Evolutionary conservation across 305 asterid genomes (phyloP).

Genomic region (Vinca major): DNA sequence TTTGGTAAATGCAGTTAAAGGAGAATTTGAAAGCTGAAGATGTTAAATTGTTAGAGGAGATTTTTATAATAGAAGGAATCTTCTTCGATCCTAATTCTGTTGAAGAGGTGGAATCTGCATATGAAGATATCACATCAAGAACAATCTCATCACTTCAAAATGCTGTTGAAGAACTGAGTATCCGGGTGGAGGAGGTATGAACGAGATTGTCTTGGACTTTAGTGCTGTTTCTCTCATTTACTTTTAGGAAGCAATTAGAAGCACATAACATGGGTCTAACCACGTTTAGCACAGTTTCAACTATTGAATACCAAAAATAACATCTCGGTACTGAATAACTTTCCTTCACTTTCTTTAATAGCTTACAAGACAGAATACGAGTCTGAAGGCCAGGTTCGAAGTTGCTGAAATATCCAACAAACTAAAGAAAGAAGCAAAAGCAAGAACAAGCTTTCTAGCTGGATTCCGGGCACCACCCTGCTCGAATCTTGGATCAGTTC

Average conservation of each 20-base stretch:
- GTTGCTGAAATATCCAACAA: too few relatives aligned
- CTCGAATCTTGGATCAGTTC: too few relatives aligned
- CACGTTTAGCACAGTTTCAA: too few relatives aligned
- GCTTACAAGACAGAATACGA: too few relatives aligned
- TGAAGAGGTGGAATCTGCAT: slow-evolving; percentile 52
- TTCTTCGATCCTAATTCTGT: slow-evolving; percentile 46
- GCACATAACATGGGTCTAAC: background rate
- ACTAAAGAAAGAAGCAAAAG: too few relatives aligned
- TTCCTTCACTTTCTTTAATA: too few relatives aligned
- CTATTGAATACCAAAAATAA: too few relatives aligned
- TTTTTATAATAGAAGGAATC: slow-evolving; percentile 57
- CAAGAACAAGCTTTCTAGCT: too few relatives aligned
- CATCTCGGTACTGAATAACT: too few relatives aligned
- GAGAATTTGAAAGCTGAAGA: slow-evolving; percentile 45
- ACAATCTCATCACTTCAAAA: slow-evolving; percentile 54
- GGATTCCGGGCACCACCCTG: too few relatives aligned
- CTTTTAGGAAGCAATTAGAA: background rate
- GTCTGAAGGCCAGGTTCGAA: too few relatives aligned
- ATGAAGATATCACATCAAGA: slow-evolving; percentile 47
- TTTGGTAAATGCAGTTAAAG: slow-evolving; percentile 38
- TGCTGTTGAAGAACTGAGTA: slow-evolving; percentile 36
- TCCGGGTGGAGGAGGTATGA: slow-evolving; percentile 49
- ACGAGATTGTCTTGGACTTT: background rate
- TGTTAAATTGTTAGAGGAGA: slow-evolving; percentile 56
- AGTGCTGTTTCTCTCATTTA: background rate